phyloP scores from a whole-genome alignment of 2,329 filamentous ascomycete species.

The Botrytis elliptica region DNA sequence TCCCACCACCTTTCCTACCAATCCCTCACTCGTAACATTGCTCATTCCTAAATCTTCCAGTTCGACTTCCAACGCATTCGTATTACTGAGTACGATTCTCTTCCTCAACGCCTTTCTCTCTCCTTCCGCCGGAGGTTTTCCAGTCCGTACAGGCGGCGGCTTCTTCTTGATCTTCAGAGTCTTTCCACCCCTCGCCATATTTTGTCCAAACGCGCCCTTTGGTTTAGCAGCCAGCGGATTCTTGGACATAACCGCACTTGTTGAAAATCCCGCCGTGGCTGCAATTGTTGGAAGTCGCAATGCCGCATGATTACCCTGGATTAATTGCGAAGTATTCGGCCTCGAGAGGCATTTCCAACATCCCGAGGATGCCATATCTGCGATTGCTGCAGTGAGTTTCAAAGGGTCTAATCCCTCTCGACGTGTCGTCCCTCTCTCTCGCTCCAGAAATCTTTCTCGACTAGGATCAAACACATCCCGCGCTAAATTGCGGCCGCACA shows the following conservation, averaged over 20 bases:
- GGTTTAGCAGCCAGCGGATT: constrained; percentile 14
- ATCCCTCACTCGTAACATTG: constrained; percentile 54
- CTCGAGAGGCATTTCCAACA: constrained; percentile 59
- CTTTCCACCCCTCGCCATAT: constrained; percentile 27
- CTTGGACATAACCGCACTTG: constrained; percentile 34
- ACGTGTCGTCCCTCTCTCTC: constrained; percentile 11
- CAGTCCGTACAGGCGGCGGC: constrained; percentile 30
- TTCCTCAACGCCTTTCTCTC: constrained; percentile 87
- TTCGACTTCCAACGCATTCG: constrained; percentile 78
- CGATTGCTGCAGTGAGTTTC: not conserved
- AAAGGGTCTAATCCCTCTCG: not conserved
- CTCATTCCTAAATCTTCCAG: constrained; percentile 59
- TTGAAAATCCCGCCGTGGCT: constrained; percentile 29
- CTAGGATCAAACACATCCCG: constrained; percentile 14
- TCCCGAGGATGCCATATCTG: constrained; percentile 53
- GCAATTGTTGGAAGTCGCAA: constrained; percentile 37
- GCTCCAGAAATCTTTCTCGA: constrained; percentile 21
- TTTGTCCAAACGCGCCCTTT: constrained; percentile 7
- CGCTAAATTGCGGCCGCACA: constrained; percentile 25
- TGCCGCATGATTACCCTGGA: constrained; percentile 38
- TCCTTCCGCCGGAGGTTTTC: constrained; percentile 63
- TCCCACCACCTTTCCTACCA: constrained; percentile 63
- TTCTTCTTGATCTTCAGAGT: constrained; percentile 50
- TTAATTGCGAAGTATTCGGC: constrained; percentile 45
- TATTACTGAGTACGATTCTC: constrained; percentile 88